A percentile compares a stretch with the other conserved stretches of the same genome.
These are phyloP conservation scores for Lactarius pseudohatsudake DNA, from an alignment of 768 basidiomycete genomes.

Conservation along the genomic window DNA sequence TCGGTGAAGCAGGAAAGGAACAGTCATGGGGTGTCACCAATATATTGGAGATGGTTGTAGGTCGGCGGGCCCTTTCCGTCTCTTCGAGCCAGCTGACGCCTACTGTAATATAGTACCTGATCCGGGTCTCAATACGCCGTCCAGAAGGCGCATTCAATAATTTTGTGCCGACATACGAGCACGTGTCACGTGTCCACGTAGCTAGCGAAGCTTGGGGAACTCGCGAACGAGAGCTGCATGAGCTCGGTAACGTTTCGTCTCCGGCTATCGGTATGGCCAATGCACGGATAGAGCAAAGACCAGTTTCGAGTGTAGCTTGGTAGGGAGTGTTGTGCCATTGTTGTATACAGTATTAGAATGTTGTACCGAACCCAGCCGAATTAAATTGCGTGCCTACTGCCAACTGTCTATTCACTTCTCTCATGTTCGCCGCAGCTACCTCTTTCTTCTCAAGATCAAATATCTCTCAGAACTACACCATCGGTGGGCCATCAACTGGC, in stretches of 20 bases:
- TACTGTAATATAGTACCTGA: constrained; percentile 40
- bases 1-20: constrained; percentile 41
- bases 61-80: not conserved
- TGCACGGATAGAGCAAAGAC: constrained; percentile 19
- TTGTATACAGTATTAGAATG: not conserved
- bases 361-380: not conserved
- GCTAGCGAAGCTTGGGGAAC: constrained; percentile 44
- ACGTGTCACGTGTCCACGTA: constrained; percentile 40
- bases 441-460: constrained; percentile 81
- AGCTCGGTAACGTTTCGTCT: constrained; percentile 40
- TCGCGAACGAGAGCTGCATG: constrained; percentile 39
- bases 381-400: not conserved
- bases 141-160: constrained; percentile 36
- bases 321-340: not conserved
- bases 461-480: constrained; percentile 77
- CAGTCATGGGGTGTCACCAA: constrained; percentile 39
- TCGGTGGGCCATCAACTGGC: constrained; percentile 42
- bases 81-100: not conserved
- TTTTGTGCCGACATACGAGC: constrained; percentile 39
- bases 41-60: constrained; percentile 36
- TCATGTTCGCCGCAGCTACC: constrained; percentile 78
- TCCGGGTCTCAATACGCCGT: constrained; percentile 39
- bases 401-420: not conserved
- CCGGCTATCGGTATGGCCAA: constrained; percentile 42
- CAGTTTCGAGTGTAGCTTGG: constrained; percentile 16